Evolutionary conservation across 345 rosid genomes (phyloP).

Genomic region (Populus nigra): DNA sequence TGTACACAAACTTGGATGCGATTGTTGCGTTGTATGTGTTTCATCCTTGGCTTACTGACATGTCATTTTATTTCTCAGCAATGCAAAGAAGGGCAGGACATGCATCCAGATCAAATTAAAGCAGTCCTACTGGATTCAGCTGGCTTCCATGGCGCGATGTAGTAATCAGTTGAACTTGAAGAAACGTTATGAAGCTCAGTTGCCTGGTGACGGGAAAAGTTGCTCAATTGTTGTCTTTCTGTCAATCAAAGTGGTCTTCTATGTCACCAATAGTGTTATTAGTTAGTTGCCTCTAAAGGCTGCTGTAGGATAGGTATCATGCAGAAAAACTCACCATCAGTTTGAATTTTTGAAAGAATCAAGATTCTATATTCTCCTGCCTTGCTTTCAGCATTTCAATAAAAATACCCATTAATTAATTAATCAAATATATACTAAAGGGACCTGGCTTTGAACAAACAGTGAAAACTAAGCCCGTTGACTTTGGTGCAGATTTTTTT

Average conservation of each 20-base stretch:
- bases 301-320: neutral
- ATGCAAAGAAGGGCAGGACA: conserved; percentile 86
- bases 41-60: neutral
- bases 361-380: neutral
- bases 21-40: neutral
- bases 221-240: neutral
- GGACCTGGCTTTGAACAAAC: too few relatives aligned
- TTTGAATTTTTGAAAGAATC: neutral
- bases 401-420: neutral
- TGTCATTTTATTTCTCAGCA: conserved; percentile 42
- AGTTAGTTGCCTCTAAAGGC: neutral
- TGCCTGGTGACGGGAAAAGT: neutral
- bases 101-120: conserved; percentile 85
- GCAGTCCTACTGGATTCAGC: conserved; percentile 88
- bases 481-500: too few relatives aligned
- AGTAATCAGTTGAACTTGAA: neutral
- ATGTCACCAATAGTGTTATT: neutral
- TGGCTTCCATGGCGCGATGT: conserved; percentile 52
- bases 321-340: neutral
- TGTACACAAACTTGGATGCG: neutral
- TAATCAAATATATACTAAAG: too few relatives aligned
- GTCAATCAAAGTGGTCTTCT: neutral
- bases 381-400: neutral
- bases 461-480: too few relatives aligned
- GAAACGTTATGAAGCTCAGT: neutral